A percentile compares a stretch with the other conserved stretches of the same genome.
Conservation (phyloP, 371 early-diverging fungal genomes). For the Batkoa obscura region DNA sequence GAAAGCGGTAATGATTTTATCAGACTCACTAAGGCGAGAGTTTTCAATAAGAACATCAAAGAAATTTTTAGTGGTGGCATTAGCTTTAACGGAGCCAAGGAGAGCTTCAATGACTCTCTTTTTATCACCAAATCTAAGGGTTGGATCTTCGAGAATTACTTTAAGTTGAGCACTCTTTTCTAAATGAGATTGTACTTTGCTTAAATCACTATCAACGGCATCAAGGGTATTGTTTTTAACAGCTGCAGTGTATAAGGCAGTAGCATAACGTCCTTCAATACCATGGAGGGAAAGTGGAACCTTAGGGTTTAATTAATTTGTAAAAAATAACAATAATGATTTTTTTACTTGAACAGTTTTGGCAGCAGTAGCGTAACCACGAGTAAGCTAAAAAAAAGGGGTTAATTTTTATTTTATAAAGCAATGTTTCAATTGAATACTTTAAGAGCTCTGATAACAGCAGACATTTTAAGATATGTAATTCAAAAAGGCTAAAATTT, state of each 20-base stretch:
- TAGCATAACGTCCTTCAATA: slow-evolving; percentile 93
- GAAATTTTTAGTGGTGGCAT: slow-evolving; percentile 69
- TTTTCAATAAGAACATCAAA: slow-evolving; percentile 82
- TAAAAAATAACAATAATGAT: not conserved
- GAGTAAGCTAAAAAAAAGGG: slow-evolving; percentile 22
- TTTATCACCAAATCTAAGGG: slow-evolving; percentile 58
- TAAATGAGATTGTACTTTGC: slow-evolving; percentile 37
- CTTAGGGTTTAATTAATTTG: slow-evolving; percentile 15
- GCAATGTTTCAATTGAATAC: too few relatives aligned
- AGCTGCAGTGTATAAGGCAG: slow-evolving; percentile 90
- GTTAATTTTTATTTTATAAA: too few relatives aligned
- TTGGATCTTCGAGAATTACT: slow-evolving; percentile 69
- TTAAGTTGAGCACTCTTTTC: slow-evolving; percentile 51
- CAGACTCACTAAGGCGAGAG: slow-evolving; percentile 71
- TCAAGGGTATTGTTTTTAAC: slow-evolving; percentile 62
- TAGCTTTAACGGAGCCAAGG: slow-evolving; percentile 41
- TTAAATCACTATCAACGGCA: slow-evolving; percentile 72
- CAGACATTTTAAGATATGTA: too few relatives aligned
- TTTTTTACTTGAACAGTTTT: slow-evolving; percentile 24
- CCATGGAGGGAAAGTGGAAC: slow-evolving; percentile 74
- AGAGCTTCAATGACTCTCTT: slow-evolving; percentile 47
- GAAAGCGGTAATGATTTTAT: slow-evolving; percentile 62
- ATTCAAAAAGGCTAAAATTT: too few relatives aligned
- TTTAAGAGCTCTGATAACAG: too few relatives aligned
- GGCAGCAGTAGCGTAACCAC: slow-evolving; percentile 32